Evolutionary conservation across 2,329 filamentous ascomycete species (phyloP), one percentile per base, ranked within the genome.

Genomic region (Gnomoniopsis sp.): DNA sequence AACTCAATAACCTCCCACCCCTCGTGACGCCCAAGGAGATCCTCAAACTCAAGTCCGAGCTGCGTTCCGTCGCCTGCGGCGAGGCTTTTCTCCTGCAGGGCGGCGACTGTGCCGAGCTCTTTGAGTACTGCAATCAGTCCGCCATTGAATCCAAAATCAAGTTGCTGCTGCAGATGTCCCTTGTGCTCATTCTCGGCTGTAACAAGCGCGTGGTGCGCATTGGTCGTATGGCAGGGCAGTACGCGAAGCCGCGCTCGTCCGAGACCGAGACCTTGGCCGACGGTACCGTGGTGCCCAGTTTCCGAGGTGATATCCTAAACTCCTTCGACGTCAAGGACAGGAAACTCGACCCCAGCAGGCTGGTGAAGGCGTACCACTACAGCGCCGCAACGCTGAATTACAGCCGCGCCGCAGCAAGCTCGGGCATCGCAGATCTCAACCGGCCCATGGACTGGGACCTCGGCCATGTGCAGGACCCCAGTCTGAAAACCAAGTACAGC

Each of bases 101-200:
- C 61, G 95, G 93, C 63, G 95, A 99, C 76, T 99, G 95, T 70
- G 95, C 95, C 17, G 95, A 99, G 77, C 83, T 98, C 11, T 99
- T 99, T 69, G 91, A 95, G 74, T 99, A 99, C 79, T 99, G 95
- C 75, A 88, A 90, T 67, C 88, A 92, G 71, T 83, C 84, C 15
- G 89, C 90, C 64, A 97, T 99, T 66, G 92, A 98, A 75, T 89
- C 91, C 63, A 99, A 98, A 80, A 91, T 98, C 74, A 98, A 98
- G 77, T 84, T 99, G 26, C 83, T 99, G 33, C 79, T 99, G 60
- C 95, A 99, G 77, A 98, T 99, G 93, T 96, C 91, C 65, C 78
- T 99, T 66, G 91, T 99, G 1, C 81, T 99, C 61, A 93, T 98
- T 72, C 97, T 93, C 88, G 95, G 91, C 65, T 82, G 81, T 60